Evolutionary conservation across 306 rosid genomes (phyloP).

Genomic region (Glycine latifolia): DNA sequence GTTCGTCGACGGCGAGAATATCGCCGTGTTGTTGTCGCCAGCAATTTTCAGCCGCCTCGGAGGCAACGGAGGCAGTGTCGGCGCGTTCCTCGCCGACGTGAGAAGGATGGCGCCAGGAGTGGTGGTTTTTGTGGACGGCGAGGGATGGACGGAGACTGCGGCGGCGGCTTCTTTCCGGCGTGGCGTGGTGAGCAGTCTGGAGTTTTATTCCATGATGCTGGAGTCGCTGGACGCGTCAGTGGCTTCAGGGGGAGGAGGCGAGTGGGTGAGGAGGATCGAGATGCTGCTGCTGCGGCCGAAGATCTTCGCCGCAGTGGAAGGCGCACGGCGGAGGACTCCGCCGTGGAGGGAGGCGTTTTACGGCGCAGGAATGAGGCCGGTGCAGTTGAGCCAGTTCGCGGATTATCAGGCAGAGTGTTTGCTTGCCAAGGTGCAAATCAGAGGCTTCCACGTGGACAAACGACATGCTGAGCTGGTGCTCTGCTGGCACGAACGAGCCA

Average conservation of each 20-base stretch:
- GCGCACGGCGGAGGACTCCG: constrained; percentile 55
- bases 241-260: constrained; percentile 57
- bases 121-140: constrained; percentile 76
- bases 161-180: constrained; percentile 71
- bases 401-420: constrained; percentile 86
- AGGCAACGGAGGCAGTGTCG: neutral
- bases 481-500: constrained; percentile 82
- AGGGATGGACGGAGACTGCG: constrained; percentile 65
- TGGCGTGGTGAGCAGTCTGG: constrained; percentile 66
- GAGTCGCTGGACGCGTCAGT: constrained; percentile 81
- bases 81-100: constrained; percentile 63
- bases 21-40: constrained; percentile 73
- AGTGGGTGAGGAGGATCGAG: constrained; percentile 76
- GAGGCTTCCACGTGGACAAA: constrained; percentile 88
- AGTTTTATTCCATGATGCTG: constrained; percentile 75
- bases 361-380: constrained; percentile 86
- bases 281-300: constrained; percentile 63
- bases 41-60: constrained; percentile 70
- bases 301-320: constrained; percentile 75
- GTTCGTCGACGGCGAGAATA: constrained; percentile 75
- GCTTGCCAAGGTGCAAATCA: constrained; percentile 73
- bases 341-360: constrained; percentile 77
- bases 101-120: constrained; percentile 64
- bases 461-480: constrained; percentile 91
- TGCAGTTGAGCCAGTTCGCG: constrained; percentile 86